Conservation (phyloP, 768 basidiomycete species). For the Serendipita vermifera region DNA sequence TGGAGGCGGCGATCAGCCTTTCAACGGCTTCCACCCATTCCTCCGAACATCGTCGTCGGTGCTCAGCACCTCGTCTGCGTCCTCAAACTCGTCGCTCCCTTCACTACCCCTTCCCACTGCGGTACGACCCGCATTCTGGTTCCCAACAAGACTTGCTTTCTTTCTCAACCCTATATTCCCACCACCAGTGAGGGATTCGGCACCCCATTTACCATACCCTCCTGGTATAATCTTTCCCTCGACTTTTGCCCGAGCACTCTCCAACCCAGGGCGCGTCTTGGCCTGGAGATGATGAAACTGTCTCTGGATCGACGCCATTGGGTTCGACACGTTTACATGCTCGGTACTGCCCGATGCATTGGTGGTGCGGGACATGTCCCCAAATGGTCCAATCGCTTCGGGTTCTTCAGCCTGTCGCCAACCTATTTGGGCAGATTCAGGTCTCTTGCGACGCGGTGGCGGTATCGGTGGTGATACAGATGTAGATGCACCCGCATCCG, state of each 20-base stretch:
- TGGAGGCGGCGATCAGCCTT: too few species aligned
- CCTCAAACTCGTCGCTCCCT: slow-evolving; percentile 8
- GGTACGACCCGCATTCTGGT: background rate
- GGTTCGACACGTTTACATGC: too few species aligned
- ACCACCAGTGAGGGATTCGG: background rate
- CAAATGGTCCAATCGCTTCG: too few species aligned
- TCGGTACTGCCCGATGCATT: too few species aligned
- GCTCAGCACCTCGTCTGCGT: slow-evolving; percentile 4
- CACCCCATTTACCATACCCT: slow-evolving; percentile 5
- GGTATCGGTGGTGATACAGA: slow-evolving; percentile 6
- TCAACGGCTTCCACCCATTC: slow-evolving; percentile 4
- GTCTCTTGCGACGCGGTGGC: slow-evolving; percentile 2
- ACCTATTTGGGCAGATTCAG: background rate
- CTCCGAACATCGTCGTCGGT: slow-evolving; percentile 2
- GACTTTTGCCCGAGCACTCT: background rate
- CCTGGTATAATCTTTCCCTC: slow-evolving; percentile 1
- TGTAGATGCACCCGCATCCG: too few species aligned
- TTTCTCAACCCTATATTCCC: background rate
- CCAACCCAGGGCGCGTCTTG: background rate
- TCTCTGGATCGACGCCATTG: background rate
- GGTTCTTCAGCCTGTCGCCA: too few species aligned
- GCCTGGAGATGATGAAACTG: background rate
- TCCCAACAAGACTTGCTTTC: background rate
- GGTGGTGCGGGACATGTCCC: too few species aligned
- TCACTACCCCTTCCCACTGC: background rate